Evolutionary conservation across 345 rosid genomes (phyloP), one percentile per base, ranked within the genome.

Genomic region (Dimocarpus longan): DNA sequence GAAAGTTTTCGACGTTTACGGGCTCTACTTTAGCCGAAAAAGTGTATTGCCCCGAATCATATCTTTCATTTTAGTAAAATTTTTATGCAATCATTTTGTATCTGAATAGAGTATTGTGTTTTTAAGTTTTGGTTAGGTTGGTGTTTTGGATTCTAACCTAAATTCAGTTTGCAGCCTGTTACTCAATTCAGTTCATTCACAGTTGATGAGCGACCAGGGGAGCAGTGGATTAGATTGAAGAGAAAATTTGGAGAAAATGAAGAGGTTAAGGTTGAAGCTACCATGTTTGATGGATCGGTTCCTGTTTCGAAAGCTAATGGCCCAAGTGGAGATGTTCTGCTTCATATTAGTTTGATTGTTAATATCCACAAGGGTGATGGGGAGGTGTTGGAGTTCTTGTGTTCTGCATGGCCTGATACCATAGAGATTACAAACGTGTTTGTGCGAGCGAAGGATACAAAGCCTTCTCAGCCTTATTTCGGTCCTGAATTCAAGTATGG

Each of bases 401-500:
- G 98, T 79, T 91, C 97, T 16, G 99, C 91, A 73, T 93, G 95
- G 95, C 97, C 97, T 10, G 91, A 91, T 83, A 75, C 81, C 76
- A 76, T 96, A 44, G 92, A 90, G 82, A 89, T 96, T 66, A 82
- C 78, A 4, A 89, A 88, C 71, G 86, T 94, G 64, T 86, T 89
- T 67, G 57, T 89, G 40, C 93, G 89, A 74, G 68, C 77, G 60
- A 73, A 71, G 19, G 60, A 19, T 68, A 85, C 78, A 75, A 75
- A 63, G 78, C 74, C 72, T 32, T 82, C 78, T 0, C 71, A 82
- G 73, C 84, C 86, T 24, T 93, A 90, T 79, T 67, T 65, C 77
- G 97, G 97, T 80, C 99, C 99, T 28, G 87, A 80, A 71, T 90
- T 96, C 89, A 87, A 86, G 99, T 92, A 91, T 43, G 90, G 15